Base-by-base conservation (phyloP, 805 yeast genomes). In the Jamesozyma gamospora region DNA sequence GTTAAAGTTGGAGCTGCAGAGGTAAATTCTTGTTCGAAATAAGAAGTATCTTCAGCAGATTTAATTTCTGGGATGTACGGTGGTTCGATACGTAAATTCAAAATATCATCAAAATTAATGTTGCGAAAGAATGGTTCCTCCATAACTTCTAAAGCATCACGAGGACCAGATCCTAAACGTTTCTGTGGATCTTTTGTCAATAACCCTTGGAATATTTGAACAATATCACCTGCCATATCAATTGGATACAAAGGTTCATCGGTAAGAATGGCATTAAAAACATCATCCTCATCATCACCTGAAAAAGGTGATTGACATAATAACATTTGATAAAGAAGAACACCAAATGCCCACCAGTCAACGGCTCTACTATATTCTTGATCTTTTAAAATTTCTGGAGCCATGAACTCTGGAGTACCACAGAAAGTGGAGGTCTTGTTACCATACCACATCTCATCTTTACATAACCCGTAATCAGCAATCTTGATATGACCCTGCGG, bases 301-400 rank as follows among this genome's bases (percentile, higher is more conserved):
- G 90, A 81, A 66, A 92, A 92, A 28, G 99, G 99, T 7, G 96
- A 84, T 63, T 90, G 95, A 38, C 96, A 92, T 42, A 92, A 70
- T 41, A 92, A 69, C 99, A 92, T 92, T 64, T 92, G 98, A 63
- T 90, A 92, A 48, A 92, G 69, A 47, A 92, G 70, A 24, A 92
- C 97, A 42, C 99, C 99, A 69, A 88, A 86, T 1, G 98, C 97
- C 98, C 98, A 92, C 98, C 98, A 92, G 64, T 92, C 99, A 40
- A 92, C 98, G 30, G 92, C 82, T 55, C 94, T 77, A 39, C 87
- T 92, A 55, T 92, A 92, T 43, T 79, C 82, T 61, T 88, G 94
- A 40, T 92, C 97, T 47, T 85, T 79, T 55, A 92, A 70, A 49
- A 92, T 90, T 63, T 92, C 99, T 0, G 99, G 99, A 1, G 98